phyloP scores from a whole-genome alignment of 352 stramenopile genomes.

The Phytophthora podocarpi region DNA sequence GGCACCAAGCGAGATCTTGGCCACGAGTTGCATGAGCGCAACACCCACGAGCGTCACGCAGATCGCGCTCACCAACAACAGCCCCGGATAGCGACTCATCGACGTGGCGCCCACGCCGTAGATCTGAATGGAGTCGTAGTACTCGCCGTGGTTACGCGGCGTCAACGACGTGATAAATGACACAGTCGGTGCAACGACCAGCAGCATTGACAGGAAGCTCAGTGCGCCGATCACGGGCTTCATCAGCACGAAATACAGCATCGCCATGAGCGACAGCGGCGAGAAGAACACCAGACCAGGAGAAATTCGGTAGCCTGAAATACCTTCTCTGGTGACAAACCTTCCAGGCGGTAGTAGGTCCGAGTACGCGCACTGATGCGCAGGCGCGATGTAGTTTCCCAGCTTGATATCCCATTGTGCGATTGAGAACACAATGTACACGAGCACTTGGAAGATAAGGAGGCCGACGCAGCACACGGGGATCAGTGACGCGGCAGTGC shows the following conservation, averaged over 20 bases:
- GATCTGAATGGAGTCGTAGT: slow-evolving; percentile 26
- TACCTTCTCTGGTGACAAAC: slow-evolving; percentile 8
- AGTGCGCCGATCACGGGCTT: slow-evolving; percentile 58
- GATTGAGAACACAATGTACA: slow-evolving; percentile 56
- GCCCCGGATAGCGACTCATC: slow-evolving; percentile 22
- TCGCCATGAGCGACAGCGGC: slow-evolving; percentile 63
- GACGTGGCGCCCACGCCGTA: slow-evolving; percentile 24
- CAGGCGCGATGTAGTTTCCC: slow-evolving; percentile 39
- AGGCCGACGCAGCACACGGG: slow-evolving; percentile 72
- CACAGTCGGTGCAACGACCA: slow-evolving; percentile 37
- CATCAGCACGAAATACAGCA: slow-evolving; percentile 69
- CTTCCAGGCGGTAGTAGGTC: slow-evolving; percentile 30
- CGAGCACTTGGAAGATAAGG: slow-evolving; percentile 62
- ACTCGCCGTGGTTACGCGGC: slow-evolving; percentile 4
- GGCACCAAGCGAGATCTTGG: slow-evolving; percentile 42
- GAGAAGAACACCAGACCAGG: slow-evolving; percentile 59
- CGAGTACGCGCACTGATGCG: slow-evolving; percentile 44
- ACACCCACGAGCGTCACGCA: slow-evolving; percentile 54
- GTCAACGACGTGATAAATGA: slow-evolving; percentile 35
- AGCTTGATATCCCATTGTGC: slow-evolving; percentile 67
- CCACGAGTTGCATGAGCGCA: slow-evolving; percentile 55
- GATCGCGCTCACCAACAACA: slow-evolving; percentile 31
- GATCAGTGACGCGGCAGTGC: slow-evolving; percentile 49
- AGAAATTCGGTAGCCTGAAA: slow-evolving; percentile 47
- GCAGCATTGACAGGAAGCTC: slow-evolving; percentile 35